phyloP scores from a whole-genome alignment of 2,329 filamentous ascomycete species.

The Epichloe coenophiala region DNA sequence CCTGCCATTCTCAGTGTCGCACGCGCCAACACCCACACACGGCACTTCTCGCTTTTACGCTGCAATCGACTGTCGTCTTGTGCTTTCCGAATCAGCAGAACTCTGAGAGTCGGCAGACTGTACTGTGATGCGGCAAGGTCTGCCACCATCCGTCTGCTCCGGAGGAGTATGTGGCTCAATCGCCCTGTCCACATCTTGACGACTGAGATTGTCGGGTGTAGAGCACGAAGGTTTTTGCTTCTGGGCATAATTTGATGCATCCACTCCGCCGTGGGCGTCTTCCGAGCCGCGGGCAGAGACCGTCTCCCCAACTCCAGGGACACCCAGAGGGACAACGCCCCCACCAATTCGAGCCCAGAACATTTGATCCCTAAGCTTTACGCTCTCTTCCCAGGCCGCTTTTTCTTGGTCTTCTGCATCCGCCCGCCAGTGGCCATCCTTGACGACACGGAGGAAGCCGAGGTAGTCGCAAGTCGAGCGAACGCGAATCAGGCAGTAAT shows the following conservation, averaged over 20 bases:
- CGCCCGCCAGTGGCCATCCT: slow-evolving; percentile 81
- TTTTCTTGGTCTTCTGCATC: slow-evolving; percentile 75
- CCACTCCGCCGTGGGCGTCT: background rate
- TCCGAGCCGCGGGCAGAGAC: background rate
- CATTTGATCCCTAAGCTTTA: slow-evolving; percentile 82
- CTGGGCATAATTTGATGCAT: background rate
- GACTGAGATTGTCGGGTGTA: slow-evolving; percentile 1
- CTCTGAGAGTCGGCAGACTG: slow-evolving; percentile 7
- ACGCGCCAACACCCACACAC: background rate
- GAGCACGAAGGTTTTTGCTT: background rate
- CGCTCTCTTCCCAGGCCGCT: slow-evolving; percentile 87
- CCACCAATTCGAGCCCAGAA: slow-evolving; percentile 93
- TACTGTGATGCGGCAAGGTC: slow-evolving; percentile 13
- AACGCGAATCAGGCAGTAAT: slow-evolving; percentile 72
- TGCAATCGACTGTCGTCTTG: slow-evolving; percentile 14
- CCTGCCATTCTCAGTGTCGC: background rate
- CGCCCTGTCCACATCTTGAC: background rate
- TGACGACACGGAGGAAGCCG: slow-evolving; percentile 79
- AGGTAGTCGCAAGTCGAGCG: slow-evolving; percentile 87
- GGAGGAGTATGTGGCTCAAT: slow-evolving; percentile 15
- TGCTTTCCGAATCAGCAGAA: slow-evolving; percentile 3
- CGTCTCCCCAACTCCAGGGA: background rate
- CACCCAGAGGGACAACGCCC: slow-evolving; percentile 60
- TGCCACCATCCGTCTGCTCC: slow-evolving; percentile 14
- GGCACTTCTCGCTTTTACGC: background rate